Evolutionary conservation across 2,329 filamentous ascomycete species (phyloP).

Genomic region (Trichoderma koningii): DNA sequence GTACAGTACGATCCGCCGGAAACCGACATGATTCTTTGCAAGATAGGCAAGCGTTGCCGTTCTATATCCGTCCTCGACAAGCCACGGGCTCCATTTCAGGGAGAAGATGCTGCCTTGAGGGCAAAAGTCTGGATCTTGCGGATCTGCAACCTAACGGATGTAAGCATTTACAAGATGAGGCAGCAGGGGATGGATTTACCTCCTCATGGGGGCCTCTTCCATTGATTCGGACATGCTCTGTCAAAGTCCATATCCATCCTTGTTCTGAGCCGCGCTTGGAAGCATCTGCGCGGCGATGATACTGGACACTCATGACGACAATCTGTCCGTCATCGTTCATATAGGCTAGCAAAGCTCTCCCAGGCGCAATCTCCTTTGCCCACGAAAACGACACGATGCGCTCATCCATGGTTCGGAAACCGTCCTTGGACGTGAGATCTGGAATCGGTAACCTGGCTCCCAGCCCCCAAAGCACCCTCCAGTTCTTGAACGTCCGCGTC

Average conservation of each 20-base stretch:
- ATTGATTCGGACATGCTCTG: constrained; percentile 53
- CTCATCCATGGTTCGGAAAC: constrained; percentile 45
- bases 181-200: background rate
- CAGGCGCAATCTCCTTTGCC: constrained; percentile 48
- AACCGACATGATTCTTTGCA: constrained; percentile 56
- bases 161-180: background rate
- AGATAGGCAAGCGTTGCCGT: constrained; percentile 54
- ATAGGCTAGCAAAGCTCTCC: constrained; percentile 53
- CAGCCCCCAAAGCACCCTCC: constrained; percentile 59
- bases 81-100: constrained; percentile 59
- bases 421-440: constrained; percentile 38
- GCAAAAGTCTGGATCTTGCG: constrained; percentile 51
- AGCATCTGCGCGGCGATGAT: constrained; percentile 35
- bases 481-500: constrained; percentile 49
- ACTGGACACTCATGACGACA: constrained; percentile 53
- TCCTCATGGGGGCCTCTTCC: constrained; percentile 49
- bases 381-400: constrained; percentile 56
- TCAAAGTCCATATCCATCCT: constrained; percentile 51
- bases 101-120: constrained; percentile 53
- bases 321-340: constrained; percentile 53
- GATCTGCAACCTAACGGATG: constrained; percentile 34
- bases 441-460: constrained; percentile 56
- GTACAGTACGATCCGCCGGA: constrained; percentile 51
- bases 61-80: constrained; percentile 38
- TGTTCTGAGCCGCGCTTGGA: constrained; percentile 30